A percentile compares a stretch with the other conserved stretches of the same genome.
These are phyloP conservation scores for Vitis labrusca DNA, from an alignment of 164 flowering plant genomes.

Conservation along the genomic window DNA sequence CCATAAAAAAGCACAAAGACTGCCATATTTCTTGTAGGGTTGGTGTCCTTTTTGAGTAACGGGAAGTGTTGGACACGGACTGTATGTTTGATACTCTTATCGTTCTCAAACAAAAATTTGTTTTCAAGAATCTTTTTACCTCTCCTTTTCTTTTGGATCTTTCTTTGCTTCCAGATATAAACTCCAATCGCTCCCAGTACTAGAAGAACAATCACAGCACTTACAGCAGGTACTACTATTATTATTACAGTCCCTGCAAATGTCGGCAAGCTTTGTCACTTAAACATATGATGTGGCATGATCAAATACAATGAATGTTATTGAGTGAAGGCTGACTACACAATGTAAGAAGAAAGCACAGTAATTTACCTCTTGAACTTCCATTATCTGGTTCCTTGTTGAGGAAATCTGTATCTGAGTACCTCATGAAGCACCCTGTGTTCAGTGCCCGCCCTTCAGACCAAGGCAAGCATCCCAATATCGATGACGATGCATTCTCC, in stretches of 20 bases:
- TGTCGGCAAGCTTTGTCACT: not conserved
- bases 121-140: constrained; percentile 34
- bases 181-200: constrained; percentile 46
- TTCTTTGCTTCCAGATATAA: constrained; percentile 59
- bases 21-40: too few relatives aligned
- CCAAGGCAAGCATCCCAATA: constrained; percentile 71
- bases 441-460: constrained; percentile 79
- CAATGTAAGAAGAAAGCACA: not conserved
- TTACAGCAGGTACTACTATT: constrained; percentile 46
- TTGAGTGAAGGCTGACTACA: not conserved
- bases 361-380: constrained; percentile 46
- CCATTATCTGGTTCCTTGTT: constrained; percentile 38
- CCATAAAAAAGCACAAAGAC: too few relatives aligned
- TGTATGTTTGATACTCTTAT: not conserved
- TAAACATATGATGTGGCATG: too few relatives aligned
- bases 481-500: constrained; percentile 59
- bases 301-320: not conserved
- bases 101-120: not conserved
- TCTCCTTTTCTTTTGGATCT: constrained; percentile 66
- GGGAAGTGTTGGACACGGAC: too few relatives aligned
- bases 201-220: constrained; percentile 48
- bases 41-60: too few relatives aligned
- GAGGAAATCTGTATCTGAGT: constrained; percentile 74
- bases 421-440: constrained; percentile 92
- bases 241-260: constrained; percentile 54